Conservation (phyloP, 495 filamentous ascomycete genomes). For the Aspergillus funiculosus region DNA sequence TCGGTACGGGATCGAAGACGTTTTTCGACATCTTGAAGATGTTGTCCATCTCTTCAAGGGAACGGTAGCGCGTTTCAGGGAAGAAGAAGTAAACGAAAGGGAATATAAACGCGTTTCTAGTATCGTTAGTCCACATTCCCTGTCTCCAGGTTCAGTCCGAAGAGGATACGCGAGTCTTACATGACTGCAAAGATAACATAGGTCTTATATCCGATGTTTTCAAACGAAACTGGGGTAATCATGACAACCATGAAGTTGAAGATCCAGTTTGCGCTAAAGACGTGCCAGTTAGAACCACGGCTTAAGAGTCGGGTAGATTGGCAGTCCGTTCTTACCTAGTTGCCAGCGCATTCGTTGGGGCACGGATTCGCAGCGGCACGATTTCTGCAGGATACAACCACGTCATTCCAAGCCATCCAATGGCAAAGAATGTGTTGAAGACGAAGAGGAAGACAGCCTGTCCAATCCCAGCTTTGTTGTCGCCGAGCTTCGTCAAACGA, state of each 20-base stretch:
- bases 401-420: conserved; percentile 77
- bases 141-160: not conserved
- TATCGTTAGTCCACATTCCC: conserved; percentile 14
- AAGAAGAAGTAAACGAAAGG: conserved; percentile 70
- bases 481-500: conserved; percentile 16
- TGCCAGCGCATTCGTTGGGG: conserved; percentile 65
- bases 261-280: conserved; percentile 41
- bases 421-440: conserved; percentile 71
- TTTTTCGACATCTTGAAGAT: conserved; percentile 45
- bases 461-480: conserved; percentile 40
- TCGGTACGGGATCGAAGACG: conserved; percentile 52
- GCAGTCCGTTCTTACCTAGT: conserved; percentile 38
- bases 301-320: not conserved
- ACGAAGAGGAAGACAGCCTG: conserved; percentile 60
- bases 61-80: conserved; percentile 68
- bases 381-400: conserved; percentile 73
- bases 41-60: conserved; percentile 68
- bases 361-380: conserved; percentile 63
- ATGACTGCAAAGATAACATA: conserved; percentile 78
- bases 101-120: conserved; percentile 62
- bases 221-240: conserved; percentile 64
- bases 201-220: conserved; percentile 61
- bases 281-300: conserved; percentile 6
- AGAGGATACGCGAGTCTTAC: conserved; percentile 24
- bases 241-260: conserved; percentile 60